These are phyloP conservation scores for Odontarrhena argentea DNA, from an alignment of 345 rosid genomes.

Conservation along the genomic window DNA sequence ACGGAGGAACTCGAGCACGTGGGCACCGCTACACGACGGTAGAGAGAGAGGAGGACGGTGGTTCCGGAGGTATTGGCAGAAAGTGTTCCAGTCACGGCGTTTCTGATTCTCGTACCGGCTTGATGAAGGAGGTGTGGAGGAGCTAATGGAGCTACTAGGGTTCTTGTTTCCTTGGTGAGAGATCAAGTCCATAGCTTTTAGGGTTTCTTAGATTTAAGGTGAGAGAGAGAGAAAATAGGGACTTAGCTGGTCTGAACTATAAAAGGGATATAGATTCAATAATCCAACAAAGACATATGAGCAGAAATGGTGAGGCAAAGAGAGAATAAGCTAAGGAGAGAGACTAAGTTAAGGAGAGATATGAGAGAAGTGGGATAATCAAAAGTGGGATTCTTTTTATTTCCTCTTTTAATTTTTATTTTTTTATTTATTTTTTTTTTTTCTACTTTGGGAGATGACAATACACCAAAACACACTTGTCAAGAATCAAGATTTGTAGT, in stretches of 20 bases:
- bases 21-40: conserved; percentile 45
- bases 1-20: conserved; percentile 45
- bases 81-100: conserved; percentile 49
- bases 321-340: conserved; percentile 33
- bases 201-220: conserved; percentile 32
- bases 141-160: conserved; percentile 26
- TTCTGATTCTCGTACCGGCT: conserved; percentile 48
- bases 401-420: conserved; percentile 5
- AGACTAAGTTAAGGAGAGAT: conserved; percentile 27
- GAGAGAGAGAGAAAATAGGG: conserved; percentile 22
- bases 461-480: conserved; percentile 26
- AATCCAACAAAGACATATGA: conserved; percentile 25
- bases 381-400: conserved; percentile 28
- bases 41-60: conserved; percentile 47
- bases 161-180: conserved; percentile 39
- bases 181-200: conserved; percentile 47
- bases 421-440: conserved; percentile 23
- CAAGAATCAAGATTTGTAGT: conserved; percentile 27
- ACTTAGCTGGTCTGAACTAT: conserved; percentile 31
- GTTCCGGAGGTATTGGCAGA: conserved; percentile 45
- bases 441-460: conserved; percentile 41
- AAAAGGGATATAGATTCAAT: conserved; percentile 30
- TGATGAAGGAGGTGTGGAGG: conserved; percentile 42
- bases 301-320: conserved; percentile 44
- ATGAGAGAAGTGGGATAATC: conserved; percentile 27